Evolutionary conservation across 768 basidiomycete genomes (phyloP).

Genomic region (Lepiota venenata): DNA sequence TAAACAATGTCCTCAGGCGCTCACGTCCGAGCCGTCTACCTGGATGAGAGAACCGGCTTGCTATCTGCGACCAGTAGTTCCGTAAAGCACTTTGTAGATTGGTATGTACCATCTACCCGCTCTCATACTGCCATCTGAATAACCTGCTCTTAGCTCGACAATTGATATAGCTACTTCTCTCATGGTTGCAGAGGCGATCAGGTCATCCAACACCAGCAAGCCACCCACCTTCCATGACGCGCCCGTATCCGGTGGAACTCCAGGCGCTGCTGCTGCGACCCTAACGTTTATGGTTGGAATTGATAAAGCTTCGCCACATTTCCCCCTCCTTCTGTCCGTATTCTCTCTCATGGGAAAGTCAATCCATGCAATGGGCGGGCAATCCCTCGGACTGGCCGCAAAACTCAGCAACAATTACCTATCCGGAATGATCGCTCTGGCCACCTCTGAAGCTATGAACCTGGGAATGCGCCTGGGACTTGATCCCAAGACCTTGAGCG

Average conservation of each 20-base stretch:
- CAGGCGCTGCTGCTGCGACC: conserved; percentile 32
- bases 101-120: conserved; percentile 20
- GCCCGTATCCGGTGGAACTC: conserved; percentile 40
- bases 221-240: conserved; percentile 34
- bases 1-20: conserved; percentile 21
- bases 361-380: conserved; percentile 35
- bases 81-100: conserved; percentile 40
- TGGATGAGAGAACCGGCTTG: conserved; percentile 28
- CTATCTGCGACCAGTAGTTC: conserved; percentile 29
- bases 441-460: conserved; percentile 42
- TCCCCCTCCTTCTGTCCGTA: conserved; percentile 29
- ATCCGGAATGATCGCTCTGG: conserved; percentile 37
- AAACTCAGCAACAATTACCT: conserved; percentile 44
- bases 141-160: conserved; percentile 30
- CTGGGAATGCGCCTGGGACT: conserved; percentile 41
- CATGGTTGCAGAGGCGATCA: conserved; percentile 27
- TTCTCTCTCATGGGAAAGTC: conserved; percentile 34
- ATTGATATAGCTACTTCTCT: conserved; percentile 37
- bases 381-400: conserved; percentile 37
- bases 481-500: conserved; percentile 34
- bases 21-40: conserved; percentile 36
- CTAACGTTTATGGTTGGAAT: conserved; percentile 40
- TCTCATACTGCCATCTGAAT: not conserved
- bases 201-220: conserved; percentile 15
- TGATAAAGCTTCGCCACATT: conserved; percentile 25